Conservation (phyloP, 305 asterid species). For the Petunia hybrid region DNA sequence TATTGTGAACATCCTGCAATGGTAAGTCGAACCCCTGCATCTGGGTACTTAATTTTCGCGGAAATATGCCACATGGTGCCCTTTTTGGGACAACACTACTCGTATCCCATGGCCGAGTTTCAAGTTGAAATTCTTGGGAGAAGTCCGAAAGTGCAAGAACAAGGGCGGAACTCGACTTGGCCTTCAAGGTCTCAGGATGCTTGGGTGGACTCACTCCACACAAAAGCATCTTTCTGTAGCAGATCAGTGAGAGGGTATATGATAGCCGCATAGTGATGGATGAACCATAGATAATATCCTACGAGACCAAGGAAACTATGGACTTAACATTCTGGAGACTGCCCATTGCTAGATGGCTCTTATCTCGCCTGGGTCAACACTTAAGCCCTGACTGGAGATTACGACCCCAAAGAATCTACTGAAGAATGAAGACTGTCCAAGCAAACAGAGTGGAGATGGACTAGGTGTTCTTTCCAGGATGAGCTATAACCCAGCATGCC, state of each 20-base stretch:
- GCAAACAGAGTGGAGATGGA: neutral
- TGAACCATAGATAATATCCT: neutral
- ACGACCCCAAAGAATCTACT: neutral
- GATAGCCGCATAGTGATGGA: neutral
- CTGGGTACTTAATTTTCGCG: neutral
- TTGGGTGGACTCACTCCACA: neutral
- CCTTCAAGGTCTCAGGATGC: neutral
- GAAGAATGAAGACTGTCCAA: neutral
- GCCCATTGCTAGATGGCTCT: neutral
- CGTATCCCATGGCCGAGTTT: neutral
- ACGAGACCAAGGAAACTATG: slow-evolving; percentile 17
- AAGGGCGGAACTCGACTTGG: neutral
- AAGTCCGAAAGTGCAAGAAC: neutral
- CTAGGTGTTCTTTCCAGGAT: neutral
- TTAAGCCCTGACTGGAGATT: neutral
- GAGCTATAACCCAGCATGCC: neutral
- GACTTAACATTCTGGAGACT: neutral
- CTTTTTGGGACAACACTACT: neutral
- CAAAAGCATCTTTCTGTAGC: neutral
- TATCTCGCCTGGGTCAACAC: neutral
- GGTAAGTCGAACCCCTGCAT: neutral
- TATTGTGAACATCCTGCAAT: neutral
- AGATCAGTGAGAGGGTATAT: neutral
- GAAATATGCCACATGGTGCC: neutral
- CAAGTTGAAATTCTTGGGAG: neutral